Evolutionary conservation across 2,329 filamentous ascomycete genomes (phyloP).

Genomic region (Colletotrichum lupini): DNA sequence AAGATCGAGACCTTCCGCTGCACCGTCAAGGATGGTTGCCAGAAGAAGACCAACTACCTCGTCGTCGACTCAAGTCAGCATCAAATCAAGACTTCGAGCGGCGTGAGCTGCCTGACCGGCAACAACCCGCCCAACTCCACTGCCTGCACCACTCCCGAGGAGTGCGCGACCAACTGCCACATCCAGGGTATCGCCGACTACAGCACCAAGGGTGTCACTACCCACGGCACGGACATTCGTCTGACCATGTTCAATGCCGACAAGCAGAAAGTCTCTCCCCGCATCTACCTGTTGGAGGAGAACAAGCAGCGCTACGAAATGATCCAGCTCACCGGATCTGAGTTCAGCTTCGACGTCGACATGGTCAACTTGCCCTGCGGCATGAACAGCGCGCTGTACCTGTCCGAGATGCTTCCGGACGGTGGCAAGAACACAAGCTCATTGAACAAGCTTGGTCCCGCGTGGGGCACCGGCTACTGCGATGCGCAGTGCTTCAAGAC

Average conservation of each 20-base stretch:
- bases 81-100: constrained; percentile 45
- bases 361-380: constrained; percentile 73
- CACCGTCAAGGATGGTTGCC: constrained; percentile 59
- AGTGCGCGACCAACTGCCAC: constrained; percentile 62
- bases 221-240: constrained; percentile 40
- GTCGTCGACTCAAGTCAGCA: constrained; percentile 60
- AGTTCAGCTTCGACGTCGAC: constrained; percentile 75
- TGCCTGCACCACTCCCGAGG: constrained; percentile 56
- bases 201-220: constrained; percentile 43
- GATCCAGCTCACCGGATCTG: constrained; percentile 67
- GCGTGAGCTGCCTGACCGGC: constrained; percentile 40
- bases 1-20: constrained; percentile 62
- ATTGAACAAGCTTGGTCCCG: constrained; percentile 66
- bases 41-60: constrained; percentile 56
- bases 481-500: constrained; percentile 64
- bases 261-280: constrained; percentile 46
- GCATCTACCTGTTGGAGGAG: constrained; percentile 67
- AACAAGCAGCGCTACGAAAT: constrained; percentile 66
- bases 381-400: constrained; percentile 74
- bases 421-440: constrained; percentile 64
- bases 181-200: constrained; percentile 62
- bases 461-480: constrained; percentile 71
- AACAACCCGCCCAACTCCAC: constrained; percentile 46
- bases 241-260: constrained; percentile 40
- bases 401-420: constrained; percentile 70